Base-by-base conservation (phyloP, 345 rosid species). In the Xanthoceras sorbifolium region DNA sequence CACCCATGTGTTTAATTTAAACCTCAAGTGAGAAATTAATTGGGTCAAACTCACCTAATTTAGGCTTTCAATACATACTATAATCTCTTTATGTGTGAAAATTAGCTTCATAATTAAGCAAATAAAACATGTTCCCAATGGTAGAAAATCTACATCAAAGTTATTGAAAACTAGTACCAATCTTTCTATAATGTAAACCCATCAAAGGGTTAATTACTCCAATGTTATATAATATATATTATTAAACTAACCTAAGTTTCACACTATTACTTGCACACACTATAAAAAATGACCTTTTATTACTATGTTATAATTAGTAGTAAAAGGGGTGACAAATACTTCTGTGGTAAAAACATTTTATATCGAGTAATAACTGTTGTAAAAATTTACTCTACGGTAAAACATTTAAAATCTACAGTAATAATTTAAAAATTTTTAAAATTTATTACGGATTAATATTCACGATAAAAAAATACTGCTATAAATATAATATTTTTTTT, bases 61-160 rank as follows among this genome's bases (percentile, higher is more conserved):
- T 76, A 85, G 84, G 87, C 74, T 86, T 78, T 75, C 76, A 34
- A 62, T 23, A 42, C 12, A 46, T 15, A 42, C 36, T 32, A 8
- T 42, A 42, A 42, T 77, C 82, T 86, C 88, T 84, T 85, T 84
- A 11, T 76, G 80, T 81, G 89, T 84, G 87, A 79, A 82, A 57
- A 79, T 66, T 46, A 67, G 70, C 65, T 50, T 64, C 57, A 31
- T 12, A 22, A 68, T 18, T 14, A 22, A 71, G 64, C 74, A 36
- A 32, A 64, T 40, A 67, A n/a, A 22, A 14, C 79, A 72, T 78
- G 75, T 74, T 81, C 62, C 80, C 76, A 46, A 71, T 61, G 81
- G 18, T n/a, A 65, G 44, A 80, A 80, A 78, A 72, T 72, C 78
- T 26, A 66, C 73, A 55, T 64, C 9, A 60, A 78, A 77, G 72